Conservation (phyloP, 2,329 filamentous ascomycete genomes). For the Apiospora phragmitis region DNA sequence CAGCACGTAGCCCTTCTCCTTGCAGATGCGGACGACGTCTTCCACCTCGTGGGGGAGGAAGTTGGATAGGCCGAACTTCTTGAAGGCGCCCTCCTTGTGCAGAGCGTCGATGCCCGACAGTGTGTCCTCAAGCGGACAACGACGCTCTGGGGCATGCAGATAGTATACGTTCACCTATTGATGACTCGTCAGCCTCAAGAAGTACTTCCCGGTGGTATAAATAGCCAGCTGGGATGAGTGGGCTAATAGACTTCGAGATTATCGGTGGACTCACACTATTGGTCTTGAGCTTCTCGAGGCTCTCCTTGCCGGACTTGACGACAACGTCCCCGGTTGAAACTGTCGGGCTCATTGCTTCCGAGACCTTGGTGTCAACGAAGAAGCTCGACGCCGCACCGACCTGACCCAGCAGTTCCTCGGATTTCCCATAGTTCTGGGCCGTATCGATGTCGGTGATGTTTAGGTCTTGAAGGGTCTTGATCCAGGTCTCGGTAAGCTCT, state of each 20-base stretch:
- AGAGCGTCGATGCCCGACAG: conserved; percentile 42
- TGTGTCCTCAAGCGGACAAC: conserved; percentile 42
- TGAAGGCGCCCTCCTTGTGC: conserved; percentile 41
- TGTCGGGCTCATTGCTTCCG: conserved; percentile 8
- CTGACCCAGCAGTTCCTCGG: conserved; percentile 23
- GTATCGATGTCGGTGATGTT: conserved; percentile 24
- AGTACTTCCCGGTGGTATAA: too few species aligned
- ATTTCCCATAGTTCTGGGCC: conserved; percentile 22
- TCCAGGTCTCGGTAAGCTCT: background rate
- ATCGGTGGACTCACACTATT: conserved; percentile 14
- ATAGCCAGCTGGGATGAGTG: conserved; percentile 11
- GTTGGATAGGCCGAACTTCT: conserved; percentile 48
- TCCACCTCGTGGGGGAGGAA: conserved; percentile 45
- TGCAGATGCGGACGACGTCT: conserved; percentile 42
- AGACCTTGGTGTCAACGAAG: conserved; percentile 26
- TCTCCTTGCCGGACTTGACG: conserved; percentile 18
- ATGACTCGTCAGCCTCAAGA: conserved; percentile 13
- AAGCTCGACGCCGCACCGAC: conserved; percentile 20
- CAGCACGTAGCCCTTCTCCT: conserved; percentile 39
- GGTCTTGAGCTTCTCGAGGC: conserved; percentile 21
- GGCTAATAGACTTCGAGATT: background rate
- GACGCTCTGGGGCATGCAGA: conserved; percentile 46
- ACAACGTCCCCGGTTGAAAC: conserved; percentile 19
- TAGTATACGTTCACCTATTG: conserved; percentile 36
- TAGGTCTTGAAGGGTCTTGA: background rate